These are phyloP conservation scores for Rhodomyrtus tomentosa DNA, from an alignment of 345 rosid genomes.

Conservation along the genomic window DNA sequence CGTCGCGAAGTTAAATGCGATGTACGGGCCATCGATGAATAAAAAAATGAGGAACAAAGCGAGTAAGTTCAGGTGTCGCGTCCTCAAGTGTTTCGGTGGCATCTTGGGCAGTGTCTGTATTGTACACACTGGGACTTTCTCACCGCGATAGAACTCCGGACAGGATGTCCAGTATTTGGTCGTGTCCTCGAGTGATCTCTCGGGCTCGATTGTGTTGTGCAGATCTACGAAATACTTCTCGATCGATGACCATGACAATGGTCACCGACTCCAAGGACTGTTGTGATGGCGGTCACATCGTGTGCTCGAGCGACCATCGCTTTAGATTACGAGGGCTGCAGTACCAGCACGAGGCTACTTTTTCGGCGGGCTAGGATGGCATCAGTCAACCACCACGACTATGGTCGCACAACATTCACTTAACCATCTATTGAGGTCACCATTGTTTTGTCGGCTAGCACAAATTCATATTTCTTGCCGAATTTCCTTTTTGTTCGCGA, in stretches of 20 bases:
- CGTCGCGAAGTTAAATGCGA: not conserved
- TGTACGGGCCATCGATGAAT: not conserved
- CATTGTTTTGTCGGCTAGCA: not conserved
- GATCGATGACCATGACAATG: not conserved
- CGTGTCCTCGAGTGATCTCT: not conserved
- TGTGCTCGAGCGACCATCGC: not conserved
- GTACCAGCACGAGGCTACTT: not conserved
- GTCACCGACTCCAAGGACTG: not conserved
- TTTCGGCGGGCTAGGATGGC: not conserved
- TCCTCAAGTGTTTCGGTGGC: not conserved
- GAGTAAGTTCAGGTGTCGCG: not conserved
- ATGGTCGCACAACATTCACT: not conserved
- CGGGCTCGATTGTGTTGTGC: not conserved
- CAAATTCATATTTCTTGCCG: not conserved
- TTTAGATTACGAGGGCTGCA: not conserved
- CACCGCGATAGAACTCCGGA: too few relatives aligned
- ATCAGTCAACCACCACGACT: fast-evolving
- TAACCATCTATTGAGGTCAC: not conserved
- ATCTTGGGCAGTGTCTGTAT: not conserved
- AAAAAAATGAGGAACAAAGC: not conserved
- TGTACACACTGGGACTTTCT: not conserved
- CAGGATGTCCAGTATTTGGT: not conserved
- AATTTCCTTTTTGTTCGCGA: not conserved
- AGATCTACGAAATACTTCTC: not conserved
- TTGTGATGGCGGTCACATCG: not conserved